Conservation (phyloP, 345 rosid genomes). For the Kandelia obovata region DNA sequence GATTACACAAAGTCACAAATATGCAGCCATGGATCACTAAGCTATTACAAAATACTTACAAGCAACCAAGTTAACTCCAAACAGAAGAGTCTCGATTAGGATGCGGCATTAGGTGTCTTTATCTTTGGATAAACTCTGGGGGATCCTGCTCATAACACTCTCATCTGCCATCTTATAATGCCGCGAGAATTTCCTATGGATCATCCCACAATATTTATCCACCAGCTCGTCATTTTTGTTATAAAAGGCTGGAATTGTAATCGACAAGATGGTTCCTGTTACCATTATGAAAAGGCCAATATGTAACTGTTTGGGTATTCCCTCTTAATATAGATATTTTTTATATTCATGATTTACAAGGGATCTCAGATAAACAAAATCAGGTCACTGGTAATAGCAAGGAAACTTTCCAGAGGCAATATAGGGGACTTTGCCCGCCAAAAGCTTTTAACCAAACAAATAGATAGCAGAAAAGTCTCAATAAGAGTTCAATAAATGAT, state of each 20-base stretch:
- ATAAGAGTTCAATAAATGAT: neutral
- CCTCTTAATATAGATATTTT: neutral
- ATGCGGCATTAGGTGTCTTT: conserved; percentile 43
- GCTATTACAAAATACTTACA: no score
- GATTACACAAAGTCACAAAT: no score
- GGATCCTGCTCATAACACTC: conserved; percentile 64
- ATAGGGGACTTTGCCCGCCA: neutral
- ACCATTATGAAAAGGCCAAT: conserved; percentile 20
- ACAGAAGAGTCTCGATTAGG: no score
- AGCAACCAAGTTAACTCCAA: no score
- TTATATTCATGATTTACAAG: neutral
- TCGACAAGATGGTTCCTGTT: conserved; percentile 68
- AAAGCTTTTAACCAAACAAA: neutral
- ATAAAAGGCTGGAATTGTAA: conserved; percentile 84
- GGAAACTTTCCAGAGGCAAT: neutral
- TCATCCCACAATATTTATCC: conserved; percentile 65
- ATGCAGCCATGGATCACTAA: no score
- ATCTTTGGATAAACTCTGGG: conserved; percentile 56
- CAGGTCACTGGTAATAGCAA: neutral
- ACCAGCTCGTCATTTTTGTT: conserved; percentile 56
- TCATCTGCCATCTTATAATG: conserved; percentile 81
- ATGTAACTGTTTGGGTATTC: neutral
- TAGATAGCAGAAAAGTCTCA: neutral
- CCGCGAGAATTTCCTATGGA: conserved; percentile 56
- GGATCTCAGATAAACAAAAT: neutral